These are phyloP conservation scores for Lathyrus oleraceus DNA, from an alignment of 306 rosid genomes.

Conservation along the genomic window DNA sequence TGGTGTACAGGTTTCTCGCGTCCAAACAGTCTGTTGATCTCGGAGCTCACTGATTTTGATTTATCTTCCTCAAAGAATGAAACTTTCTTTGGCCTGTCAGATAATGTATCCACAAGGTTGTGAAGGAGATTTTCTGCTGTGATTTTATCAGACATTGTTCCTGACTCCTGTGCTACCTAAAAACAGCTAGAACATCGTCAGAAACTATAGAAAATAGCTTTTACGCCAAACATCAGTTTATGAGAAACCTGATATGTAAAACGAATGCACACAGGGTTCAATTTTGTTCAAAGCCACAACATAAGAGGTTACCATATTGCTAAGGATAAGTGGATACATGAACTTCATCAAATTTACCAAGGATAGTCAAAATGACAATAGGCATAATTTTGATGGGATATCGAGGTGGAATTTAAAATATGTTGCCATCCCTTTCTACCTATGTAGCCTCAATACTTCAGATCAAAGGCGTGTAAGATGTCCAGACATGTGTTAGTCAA, in stretches of 20 bases:
- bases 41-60: constrained; percentile 47
- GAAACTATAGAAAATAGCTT: not conserved
- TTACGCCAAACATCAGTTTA: not conserved
- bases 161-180: constrained; percentile 40
- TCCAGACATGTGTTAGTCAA: not conserved
- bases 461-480: not conserved
- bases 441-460: not conserved
- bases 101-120: constrained; percentile 56
- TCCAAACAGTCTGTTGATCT: constrained; percentile 68
- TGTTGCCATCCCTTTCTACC: not conserved
- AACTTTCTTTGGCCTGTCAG: constrained; percentile 58
- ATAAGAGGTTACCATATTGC: not conserved
- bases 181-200: constrained; percentile 16
- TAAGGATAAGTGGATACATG: too few species aligned
- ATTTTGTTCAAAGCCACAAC: not conserved
- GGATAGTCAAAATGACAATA: not conserved
- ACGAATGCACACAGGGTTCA: not conserved
- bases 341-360: not conserved
- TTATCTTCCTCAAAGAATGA: constrained; percentile 59
- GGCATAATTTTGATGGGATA: not conserved
- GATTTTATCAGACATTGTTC: constrained; percentile 70
- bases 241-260: not conserved
- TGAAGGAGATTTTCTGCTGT: constrained; percentile 55
- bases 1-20: constrained; percentile 75
- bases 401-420: not conserved